These are phyloP conservation scores for Tuber calosporum DNA, from an alignment of 495 filamentous ascomycete genomes.

Conservation along the genomic window DNA sequence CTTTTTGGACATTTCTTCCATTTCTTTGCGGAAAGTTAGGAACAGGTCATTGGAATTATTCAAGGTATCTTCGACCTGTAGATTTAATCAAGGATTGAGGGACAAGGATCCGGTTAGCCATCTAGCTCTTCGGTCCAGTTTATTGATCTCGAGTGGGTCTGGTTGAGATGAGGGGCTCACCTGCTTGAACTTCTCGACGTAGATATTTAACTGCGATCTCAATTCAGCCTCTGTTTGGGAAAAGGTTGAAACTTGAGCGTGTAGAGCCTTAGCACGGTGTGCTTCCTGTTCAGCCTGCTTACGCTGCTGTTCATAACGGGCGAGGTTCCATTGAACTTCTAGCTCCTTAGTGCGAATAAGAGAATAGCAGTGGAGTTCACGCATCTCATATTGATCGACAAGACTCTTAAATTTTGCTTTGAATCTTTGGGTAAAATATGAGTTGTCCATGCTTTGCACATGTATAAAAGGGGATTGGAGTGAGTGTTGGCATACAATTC, in stretches of 20 bases:
- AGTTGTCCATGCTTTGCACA: conserved; percentile 14
- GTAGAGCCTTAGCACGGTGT: conserved; percentile 70
- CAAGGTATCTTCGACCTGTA: conserved; percentile 92
- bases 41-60: conserved; percentile 99
- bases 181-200: conserved; percentile 99
- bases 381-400: conserved; percentile 88
- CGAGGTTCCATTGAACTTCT: conserved; percentile 86
- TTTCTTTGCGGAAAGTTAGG: conserved; percentile 95
- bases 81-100: conserved; percentile 25
- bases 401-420: conserved; percentile 92
- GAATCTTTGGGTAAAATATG: conserved; percentile 31
- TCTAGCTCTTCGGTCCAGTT: conserved; percentile 1
- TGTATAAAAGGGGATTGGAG: not conserved
- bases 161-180: conserved; percentile 50
- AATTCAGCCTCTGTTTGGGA: conserved; percentile 92
- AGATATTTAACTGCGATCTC: conserved; percentile 91
- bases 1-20: conserved; percentile 99
- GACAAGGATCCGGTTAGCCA: conserved; percentile 3
- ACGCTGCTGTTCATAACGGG: conserved; percentile 78
- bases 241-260: conserved; percentile 87
- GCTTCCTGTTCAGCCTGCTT: conserved; percentile 76
- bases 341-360: conserved; percentile 87
- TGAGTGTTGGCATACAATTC: conserved; percentile 58
- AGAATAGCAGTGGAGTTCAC: conserved; percentile 83
- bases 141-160: not conserved